Conservation (phyloP, 2,329 filamentous ascomycete species). For the Cadophora sp. region DNA sequence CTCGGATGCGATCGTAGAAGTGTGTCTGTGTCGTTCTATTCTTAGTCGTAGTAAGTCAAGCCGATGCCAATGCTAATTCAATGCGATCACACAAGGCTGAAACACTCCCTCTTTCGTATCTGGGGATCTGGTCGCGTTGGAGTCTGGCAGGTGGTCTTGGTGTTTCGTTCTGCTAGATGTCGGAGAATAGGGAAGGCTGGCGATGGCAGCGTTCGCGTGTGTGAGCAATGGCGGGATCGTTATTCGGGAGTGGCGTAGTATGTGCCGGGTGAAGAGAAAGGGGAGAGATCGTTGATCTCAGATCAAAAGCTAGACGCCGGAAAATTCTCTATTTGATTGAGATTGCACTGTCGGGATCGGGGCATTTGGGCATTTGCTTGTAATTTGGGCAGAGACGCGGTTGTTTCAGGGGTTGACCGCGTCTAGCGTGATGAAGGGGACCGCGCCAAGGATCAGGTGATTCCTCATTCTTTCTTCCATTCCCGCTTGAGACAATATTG, state of each 20-base stretch:
- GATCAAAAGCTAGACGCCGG: conserved; percentile 17
- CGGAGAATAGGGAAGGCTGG: background rate
- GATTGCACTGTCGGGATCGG: background rate
- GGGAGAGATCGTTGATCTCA: background rate
- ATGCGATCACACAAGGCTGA: conserved; percentile 14
- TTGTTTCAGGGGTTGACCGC: conserved; percentile 34
- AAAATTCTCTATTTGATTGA: conserved; percentile 12
- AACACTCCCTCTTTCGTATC: conserved; percentile 5
- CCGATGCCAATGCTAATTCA: background rate
- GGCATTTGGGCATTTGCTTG: background rate
- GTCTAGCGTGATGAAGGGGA: conserved; percentile 13
- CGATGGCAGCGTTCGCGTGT: background rate
- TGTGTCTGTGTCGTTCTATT: background rate
- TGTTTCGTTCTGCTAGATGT: background rate
- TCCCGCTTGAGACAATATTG: no score
- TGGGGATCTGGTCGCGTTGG: conserved; percentile 12
- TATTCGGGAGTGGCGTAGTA: background rate
- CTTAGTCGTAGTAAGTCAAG: background rate
- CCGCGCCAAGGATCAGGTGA: background rate
- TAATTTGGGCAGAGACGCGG: conserved; percentile 25
- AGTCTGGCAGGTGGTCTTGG: background rate
- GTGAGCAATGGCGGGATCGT: background rate
- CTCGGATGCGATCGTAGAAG: background rate
- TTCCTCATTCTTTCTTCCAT: no score
- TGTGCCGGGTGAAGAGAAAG: background rate